These are phyloP conservation scores for Isatis tinctoria DNA, from an alignment of 345 rosid species.

Conservation along the genomic window DNA sequence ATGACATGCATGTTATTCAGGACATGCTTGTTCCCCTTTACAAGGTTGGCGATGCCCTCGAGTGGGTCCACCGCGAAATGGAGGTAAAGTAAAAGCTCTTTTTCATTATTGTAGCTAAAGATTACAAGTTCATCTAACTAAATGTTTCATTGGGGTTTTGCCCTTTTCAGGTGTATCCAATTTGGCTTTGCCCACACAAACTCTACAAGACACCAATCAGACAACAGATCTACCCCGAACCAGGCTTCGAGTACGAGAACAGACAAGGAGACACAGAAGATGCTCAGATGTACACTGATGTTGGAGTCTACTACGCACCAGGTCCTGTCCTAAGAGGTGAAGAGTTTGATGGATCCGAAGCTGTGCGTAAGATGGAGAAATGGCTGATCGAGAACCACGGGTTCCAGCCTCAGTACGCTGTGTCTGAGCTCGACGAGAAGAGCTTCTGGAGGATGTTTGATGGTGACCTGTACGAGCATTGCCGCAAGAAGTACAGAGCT, in stretches of 20 bases:
- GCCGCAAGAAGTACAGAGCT: slow-evolving; percentile 83
- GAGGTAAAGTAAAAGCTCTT: slow-evolving; percentile 51
- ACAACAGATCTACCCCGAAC: slow-evolving; percentile 91
- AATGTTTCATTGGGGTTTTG: neutral
- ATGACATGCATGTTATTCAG: slow-evolving; percentile 96
- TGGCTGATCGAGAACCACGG: slow-evolving; percentile 96
- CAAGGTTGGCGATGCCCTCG: slow-evolving; percentile 94
- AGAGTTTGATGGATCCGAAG: slow-evolving; percentile 76
- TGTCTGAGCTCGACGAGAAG: slow-evolving; percentile 86
- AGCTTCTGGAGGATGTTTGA: slow-evolving; percentile 98
- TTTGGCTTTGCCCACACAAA: slow-evolving; percentile 96
- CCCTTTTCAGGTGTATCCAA: slow-evolving; percentile 69
- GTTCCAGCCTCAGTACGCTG: slow-evolving; percentile 95
- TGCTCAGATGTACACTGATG: slow-evolving; percentile 96
- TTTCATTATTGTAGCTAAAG: neutral
- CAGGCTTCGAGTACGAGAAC: slow-evolving; percentile 82
- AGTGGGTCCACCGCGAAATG: slow-evolving; percentile 93
- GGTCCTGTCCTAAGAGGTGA: slow-evolving; percentile 95
- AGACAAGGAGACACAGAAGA: slow-evolving; percentile 89
- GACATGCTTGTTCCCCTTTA: slow-evolving; percentile 99
- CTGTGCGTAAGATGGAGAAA: slow-evolving; percentile 81
- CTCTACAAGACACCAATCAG: slow-evolving; percentile 82
- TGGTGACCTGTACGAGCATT: slow-evolving; percentile 70
- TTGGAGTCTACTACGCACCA: slow-evolving; percentile 95
- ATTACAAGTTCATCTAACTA: neutral